A percentile compares a stretch with the other conserved stretches of the same genome.
Conservation (phyloP, 257 asterid species). For the Apocynum venetum region DNA sequence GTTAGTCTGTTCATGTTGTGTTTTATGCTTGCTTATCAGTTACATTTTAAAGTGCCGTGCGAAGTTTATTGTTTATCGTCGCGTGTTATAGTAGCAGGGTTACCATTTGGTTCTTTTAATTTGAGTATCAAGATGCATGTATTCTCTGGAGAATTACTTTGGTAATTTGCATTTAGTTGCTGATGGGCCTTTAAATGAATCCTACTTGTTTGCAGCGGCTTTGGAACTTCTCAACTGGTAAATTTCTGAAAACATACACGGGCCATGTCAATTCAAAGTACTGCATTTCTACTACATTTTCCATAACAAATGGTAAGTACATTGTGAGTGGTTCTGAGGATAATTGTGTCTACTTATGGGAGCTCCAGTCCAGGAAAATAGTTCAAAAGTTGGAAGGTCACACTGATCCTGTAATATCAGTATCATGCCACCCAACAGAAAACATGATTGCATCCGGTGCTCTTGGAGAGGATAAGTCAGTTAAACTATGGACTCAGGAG, state of each 20-base stretch:
- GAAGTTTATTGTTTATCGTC: no score
- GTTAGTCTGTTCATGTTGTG: not conserved
- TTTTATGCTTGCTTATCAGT: not conserved
- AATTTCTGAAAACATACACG: slow-evolving; percentile 78
- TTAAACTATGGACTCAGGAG: slow-evolving; percentile 76
- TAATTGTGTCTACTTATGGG: slow-evolving; percentile 75
- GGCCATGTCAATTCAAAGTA: slow-evolving; percentile 82
- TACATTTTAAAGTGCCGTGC: not conserved
- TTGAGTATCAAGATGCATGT: not conserved
- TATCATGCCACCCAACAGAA: slow-evolving; percentile 73
- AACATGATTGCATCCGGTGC: slow-evolving; percentile 87
- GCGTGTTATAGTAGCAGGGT: not conserved
- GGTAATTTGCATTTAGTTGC: not conserved
- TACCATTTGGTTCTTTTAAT: not conserved
- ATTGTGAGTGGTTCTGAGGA: slow-evolving; percentile 96
- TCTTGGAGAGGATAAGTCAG: slow-evolving; percentile 73
- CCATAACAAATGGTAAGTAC: slow-evolving; percentile 83
- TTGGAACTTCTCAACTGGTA: slow-evolving; percentile 81
- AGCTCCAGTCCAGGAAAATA: slow-evolving; percentile 80
- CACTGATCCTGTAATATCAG: slow-evolving; percentile 69
- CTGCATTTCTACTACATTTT: slow-evolving; percentile 76
- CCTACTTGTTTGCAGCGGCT: slow-evolving; percentile 60
- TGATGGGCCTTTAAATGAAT: not conserved
- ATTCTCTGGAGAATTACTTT: not conserved
- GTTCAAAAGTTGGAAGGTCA: slow-evolving; percentile 97